Evolutionary conservation across 2,329 filamentous ascomycete species (phyloP).

Genomic region (Pseudogymnoascus sp.): DNA sequence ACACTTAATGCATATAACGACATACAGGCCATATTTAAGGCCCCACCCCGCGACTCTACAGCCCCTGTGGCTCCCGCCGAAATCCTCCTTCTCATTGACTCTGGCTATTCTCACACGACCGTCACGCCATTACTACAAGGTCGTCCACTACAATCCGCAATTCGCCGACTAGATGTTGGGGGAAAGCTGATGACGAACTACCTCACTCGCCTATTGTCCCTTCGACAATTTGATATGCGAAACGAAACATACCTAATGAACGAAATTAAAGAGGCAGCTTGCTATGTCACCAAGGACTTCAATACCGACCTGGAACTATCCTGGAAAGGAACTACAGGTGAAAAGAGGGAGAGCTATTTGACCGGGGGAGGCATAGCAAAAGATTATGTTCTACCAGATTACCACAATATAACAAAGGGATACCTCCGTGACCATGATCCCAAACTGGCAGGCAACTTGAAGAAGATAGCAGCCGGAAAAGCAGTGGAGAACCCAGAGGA

Average conservation of each 20-base stretch:
- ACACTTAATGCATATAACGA: constrained; percentile 78
- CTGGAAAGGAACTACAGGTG: constrained; percentile 68
- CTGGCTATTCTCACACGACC: constrained; percentile 87
- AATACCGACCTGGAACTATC: constrained; percentile 66
- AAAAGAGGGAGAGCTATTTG: constrained; percentile 42
- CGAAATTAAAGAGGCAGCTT: constrained; percentile 87
- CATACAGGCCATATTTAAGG: constrained; percentile 59
- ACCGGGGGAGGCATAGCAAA: constrained; percentile 57
- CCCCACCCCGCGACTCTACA: constrained; percentile 40
- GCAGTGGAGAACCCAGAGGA: constrained; percentile 58
- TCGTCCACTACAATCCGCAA: constrained; percentile 68
- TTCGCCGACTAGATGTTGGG: constrained; percentile 80
- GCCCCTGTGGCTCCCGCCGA: constrained; percentile 54
- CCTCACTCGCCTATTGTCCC: constrained; percentile 78
- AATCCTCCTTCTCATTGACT: constrained; percentile 80
- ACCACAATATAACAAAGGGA: constrained; percentile 52
- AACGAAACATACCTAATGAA: constrained; percentile 92
- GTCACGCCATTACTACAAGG: constrained; percentile 80
- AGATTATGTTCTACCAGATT: constrained; percentile 89
- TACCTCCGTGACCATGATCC: constrained; percentile 72
- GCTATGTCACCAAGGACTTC: constrained; percentile 76
- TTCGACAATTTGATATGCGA: constrained; percentile 91
- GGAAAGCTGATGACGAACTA: constrained; percentile 93
- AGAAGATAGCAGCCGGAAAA: constrained; percentile 33
- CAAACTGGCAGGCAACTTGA: constrained; percentile 44